Percentiles rank a stretch among this genome's conserved stretches.
These are phyloP conservation scores for Aspergillus sp. DNA, from an alignment of 2,329 filamentous ascomycete species.

Conservation along the genomic window DNA sequence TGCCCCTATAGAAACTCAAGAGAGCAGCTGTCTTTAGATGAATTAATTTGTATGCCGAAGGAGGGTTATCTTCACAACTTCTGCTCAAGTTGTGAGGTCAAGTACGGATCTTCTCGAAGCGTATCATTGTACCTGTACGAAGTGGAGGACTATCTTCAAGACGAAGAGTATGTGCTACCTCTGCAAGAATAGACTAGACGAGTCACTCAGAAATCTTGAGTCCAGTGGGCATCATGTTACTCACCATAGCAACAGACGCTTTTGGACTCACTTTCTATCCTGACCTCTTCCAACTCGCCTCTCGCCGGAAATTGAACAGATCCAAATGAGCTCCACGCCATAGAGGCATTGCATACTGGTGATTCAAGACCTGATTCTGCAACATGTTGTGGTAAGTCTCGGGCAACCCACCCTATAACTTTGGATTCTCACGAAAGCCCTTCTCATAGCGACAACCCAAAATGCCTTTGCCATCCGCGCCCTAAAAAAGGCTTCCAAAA, in stretches of 20 bases:
- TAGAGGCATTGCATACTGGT: background rate
- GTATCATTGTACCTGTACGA: background rate
- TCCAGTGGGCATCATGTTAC: background rate
- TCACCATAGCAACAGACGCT: background rate
- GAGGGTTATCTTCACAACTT: background rate
- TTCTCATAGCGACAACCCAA: conserved; percentile 24
- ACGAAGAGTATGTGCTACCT: too few species aligned
- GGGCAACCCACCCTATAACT: background rate
- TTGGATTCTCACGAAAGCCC: background rate
- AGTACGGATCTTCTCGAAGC: background rate
- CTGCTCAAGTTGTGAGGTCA: background rate
- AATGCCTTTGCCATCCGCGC: conserved; percentile 30
- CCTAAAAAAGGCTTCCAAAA: conserved; percentile 16
- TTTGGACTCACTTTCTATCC: background rate
- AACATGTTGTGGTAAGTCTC: conserved; percentile 15
- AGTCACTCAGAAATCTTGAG: too few species aligned
- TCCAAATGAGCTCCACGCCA: background rate
- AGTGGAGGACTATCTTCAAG: too few species aligned
- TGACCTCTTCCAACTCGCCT: background rate
- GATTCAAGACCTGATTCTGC: background rate
- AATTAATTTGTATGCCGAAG: background rate
- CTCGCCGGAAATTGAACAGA: background rate
- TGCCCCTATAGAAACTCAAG: background rate
- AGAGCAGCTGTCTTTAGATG: background rate
- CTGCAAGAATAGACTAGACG: too few species aligned